These are phyloP conservation scores for Lentinula sp. DNA, from an alignment of 768 basidiomycete genomes.

Conservation along the genomic window DNA sequence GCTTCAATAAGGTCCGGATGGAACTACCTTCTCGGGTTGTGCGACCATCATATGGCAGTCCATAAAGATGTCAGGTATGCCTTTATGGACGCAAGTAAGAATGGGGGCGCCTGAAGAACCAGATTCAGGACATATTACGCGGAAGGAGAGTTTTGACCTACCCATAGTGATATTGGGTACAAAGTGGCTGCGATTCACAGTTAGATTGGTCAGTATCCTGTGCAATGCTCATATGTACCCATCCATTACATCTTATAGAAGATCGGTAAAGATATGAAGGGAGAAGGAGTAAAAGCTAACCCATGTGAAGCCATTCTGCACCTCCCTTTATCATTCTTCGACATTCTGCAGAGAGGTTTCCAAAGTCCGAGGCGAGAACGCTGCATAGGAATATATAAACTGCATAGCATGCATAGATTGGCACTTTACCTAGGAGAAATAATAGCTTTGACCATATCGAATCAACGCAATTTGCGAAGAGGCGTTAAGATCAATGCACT, in stretches of 20 bases:
- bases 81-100: constrained; percentile 76
- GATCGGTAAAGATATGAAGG: not conserved
- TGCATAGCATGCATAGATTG: too few relatives aligned
- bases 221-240: constrained; percentile 47
- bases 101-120: constrained; percentile 70
- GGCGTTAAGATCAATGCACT: not conserved
- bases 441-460: constrained; percentile 77
- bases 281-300: constrained; percentile 30
- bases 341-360: constrained; percentile 91
- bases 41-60: constrained; percentile 99
- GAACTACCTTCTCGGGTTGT: constrained; percentile 74
- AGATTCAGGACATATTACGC: constrained; percentile 3
- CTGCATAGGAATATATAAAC: constrained; percentile 18
- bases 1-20: not conserved
- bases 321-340: constrained; percentile 93
- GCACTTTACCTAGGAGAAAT: constrained; percentile 65
- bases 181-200: constrained; percentile 65
- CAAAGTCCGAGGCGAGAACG: constrained; percentile 96
- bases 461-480: not conserved
- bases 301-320: constrained; percentile 99
- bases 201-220: constrained; percentile 7
- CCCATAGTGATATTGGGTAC: constrained; percentile 99
- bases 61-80: constrained; percentile 95
- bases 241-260: constrained; percentile 88
- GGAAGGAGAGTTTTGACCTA: constrained; percentile 22